These are phyloP conservation scores for Penicillium sp. DNA, from an alignment of 2,329 filamentous ascomycete species.

Conservation along the genomic window DNA sequence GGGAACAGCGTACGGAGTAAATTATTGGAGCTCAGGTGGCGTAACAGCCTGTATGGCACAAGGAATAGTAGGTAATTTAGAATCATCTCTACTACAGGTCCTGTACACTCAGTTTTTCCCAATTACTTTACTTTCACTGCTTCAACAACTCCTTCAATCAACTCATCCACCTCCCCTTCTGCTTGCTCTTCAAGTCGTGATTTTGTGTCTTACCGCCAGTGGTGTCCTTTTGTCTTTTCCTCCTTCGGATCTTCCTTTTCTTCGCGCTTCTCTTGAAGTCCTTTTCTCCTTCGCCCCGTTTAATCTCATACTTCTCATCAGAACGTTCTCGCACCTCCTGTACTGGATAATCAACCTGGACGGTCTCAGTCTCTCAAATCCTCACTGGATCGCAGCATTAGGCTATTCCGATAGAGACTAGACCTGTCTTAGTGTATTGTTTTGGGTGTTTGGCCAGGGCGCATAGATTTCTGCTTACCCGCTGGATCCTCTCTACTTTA, in stretches of 20 bases:
- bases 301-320: conserved; percentile 18
- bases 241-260: conserved; percentile 3
- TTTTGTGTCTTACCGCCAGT: conserved; percentile 5
- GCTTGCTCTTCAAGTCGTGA: background rate
- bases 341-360: background rate
- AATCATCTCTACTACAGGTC: conserved; percentile 12
- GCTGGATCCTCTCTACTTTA: conserved; percentile 26
- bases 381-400: background rate
- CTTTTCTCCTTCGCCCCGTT: conserved; percentile 20
- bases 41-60: conserved; percentile 15
- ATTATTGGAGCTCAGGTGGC: background rate
- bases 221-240: conserved; percentile 9
- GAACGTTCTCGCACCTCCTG: conserved; percentile 9
- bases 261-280: conserved; percentile 1
- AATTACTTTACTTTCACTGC: conserved; percentile 11
- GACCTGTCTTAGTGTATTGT: conserved; percentile 8
- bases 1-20: conserved; percentile 14
- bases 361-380: conserved; percentile 14
- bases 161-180: conserved; percentile 4
- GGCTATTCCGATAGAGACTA: background rate
- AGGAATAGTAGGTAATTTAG: conserved; percentile 10
- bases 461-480: conserved; percentile 27
- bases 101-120: conserved; percentile 23
- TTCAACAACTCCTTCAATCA: conserved; percentile 7
- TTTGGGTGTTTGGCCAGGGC: conserved; percentile 14